A percentile compares a stretch with the other conserved stretches of the same genome.
Evolutionary conservation across 371 early-diverging fungal species (phyloP).

Genomic region (Circinella minor): DNA sequence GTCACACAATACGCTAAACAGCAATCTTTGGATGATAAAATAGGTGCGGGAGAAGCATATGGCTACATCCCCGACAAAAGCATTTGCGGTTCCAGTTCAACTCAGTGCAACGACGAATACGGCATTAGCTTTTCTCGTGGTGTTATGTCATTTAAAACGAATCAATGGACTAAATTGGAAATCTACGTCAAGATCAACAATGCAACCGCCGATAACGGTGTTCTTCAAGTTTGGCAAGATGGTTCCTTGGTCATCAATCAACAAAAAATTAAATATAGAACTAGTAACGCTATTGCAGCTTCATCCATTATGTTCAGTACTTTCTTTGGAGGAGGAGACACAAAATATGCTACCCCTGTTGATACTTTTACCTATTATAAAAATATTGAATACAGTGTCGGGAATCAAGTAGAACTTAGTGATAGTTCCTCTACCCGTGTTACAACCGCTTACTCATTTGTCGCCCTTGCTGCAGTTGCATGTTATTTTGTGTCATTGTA

Average conservation of each 20-base stretch:
- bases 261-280: conserved; percentile 40
- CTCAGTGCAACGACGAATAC: conserved; percentile 51
- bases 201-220: conserved; percentile 43
- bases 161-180: conserved; percentile 48
- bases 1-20: not conserved
- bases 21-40: too few species aligned
- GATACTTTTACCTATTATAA: conserved; percentile 49
- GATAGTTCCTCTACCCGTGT: conserved; percentile 18
- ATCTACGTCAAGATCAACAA: conserved; percentile 51
- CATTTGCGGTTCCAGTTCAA: conserved; percentile 35
- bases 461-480: conserved; percentile 15
- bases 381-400: conserved; percentile 49
- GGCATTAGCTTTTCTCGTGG: conserved; percentile 59
- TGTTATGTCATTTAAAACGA: conserved; percentile 40
- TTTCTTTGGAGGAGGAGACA: conserved; percentile 57
- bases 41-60: conserved; percentile 46
- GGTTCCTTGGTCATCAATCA: conserved; percentile 39
- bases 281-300: conserved; percentile 32
- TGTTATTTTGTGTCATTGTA: conserved; percentile 18
- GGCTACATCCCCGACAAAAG: conserved; percentile 50
- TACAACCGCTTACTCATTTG: conserved; percentile 9
- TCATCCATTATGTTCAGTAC: conserved; percentile 57
- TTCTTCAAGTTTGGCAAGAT: conserved; percentile 50
- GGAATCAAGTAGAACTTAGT: conserved; percentile 30
- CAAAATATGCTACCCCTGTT: conserved; percentile 43